Percentiles rank a stretch among this genome's conserved stretches.
Evolutionary conservation across 208 protist genomes (phyloP).

Genomic region (Crithidia fasciculata): DNA sequence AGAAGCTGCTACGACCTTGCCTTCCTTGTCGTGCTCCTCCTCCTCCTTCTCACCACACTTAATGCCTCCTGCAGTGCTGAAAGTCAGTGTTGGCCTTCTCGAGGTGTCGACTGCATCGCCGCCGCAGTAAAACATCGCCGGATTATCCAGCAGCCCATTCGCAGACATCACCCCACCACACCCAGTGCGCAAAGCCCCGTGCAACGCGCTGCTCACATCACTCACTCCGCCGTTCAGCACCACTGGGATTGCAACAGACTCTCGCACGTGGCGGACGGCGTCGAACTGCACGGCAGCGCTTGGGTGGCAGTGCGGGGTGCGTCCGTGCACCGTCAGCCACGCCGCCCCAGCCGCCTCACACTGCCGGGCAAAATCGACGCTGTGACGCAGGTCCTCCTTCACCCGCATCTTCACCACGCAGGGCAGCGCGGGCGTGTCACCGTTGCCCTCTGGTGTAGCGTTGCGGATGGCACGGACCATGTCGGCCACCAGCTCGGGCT

Average conservation of each 20-base stretch:
- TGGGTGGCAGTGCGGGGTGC: constrained; percentile 58
- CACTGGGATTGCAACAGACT: constrained; percentile 73
- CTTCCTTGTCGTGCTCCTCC: not conserved
- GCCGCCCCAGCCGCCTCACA: constrained; percentile 75
- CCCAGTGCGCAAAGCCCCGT: constrained; percentile 50
- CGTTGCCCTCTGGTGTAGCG: constrained; percentile 30
- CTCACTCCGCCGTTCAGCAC: constrained; percentile 86
- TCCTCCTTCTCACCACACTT: not conserved
- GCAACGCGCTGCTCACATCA: constrained; percentile 55
- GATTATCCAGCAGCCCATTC: constrained; percentile 85
- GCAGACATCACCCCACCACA: constrained; percentile 83
- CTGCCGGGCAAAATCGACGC: constrained; percentile 86
- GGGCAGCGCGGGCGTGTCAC: constrained; percentile 26
- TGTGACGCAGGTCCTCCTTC: constrained; percentile 59
- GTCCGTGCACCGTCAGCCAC: constrained; percentile 91
- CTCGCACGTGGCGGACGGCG: constrained; percentile 62
- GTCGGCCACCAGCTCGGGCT: constrained; percentile 80
- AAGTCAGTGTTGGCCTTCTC: not conserved
- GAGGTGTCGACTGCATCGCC: too few relatives aligned
- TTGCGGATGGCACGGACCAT: constrained; percentile 78
- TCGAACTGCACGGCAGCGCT: constrained; percentile 67
- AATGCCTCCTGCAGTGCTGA: not conserved
- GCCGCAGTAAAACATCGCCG: constrained; percentile 64
- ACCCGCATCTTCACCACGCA: constrained; percentile 91
- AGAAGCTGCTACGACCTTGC: not conserved